phyloP scores from a whole-genome alignment of 2,329 filamentous ascomycete species.

The Aureobasidium zeae region DNA sequence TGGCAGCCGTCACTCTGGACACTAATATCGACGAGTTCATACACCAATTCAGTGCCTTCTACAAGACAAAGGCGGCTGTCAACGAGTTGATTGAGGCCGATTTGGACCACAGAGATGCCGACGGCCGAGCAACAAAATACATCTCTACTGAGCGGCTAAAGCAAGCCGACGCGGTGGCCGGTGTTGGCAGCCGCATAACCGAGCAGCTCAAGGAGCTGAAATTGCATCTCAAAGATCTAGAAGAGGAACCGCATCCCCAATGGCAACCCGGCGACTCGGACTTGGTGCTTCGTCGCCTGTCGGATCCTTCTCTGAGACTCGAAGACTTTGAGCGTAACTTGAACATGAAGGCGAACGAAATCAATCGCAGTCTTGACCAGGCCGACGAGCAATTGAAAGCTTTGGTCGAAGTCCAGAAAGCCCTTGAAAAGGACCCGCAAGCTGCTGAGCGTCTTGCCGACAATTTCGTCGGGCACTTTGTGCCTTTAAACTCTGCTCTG shows the following conservation, averaged over 20 bases:
- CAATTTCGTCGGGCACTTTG: neutral
- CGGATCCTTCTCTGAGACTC: neutral
- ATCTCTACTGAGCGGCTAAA: slow-evolving; percentile 5
- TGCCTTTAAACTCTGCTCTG: too few species aligned
- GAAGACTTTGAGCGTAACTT: neutral
- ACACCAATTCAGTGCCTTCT: neutral
- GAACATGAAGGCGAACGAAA: neutral
- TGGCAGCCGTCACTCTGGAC: neutral
- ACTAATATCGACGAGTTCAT: slow-evolving; percentile 2
- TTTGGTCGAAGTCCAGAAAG: neutral
- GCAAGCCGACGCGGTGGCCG: neutral
- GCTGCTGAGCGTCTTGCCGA: neutral
- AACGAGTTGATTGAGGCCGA: neutral
- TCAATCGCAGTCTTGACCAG: neutral
- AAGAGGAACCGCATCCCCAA: slow-evolving; percentile 4
- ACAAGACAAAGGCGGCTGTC: neutral
- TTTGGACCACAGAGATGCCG: too few species aligned
- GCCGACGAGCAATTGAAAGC: neutral
- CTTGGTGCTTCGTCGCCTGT: neutral
- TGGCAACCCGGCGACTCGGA: slow-evolving; percentile 10
- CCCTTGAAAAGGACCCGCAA: neutral
- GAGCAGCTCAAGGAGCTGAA: slow-evolving; percentile 1
- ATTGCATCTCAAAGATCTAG: slow-evolving; percentile 5
- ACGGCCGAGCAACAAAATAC: slow-evolving; percentile 8
- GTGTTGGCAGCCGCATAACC: neutral